phyloP scores from a whole-genome alignment of 2,329 filamentous ascomycete genomes.

The Dactylonectria estremocensis region DNA sequence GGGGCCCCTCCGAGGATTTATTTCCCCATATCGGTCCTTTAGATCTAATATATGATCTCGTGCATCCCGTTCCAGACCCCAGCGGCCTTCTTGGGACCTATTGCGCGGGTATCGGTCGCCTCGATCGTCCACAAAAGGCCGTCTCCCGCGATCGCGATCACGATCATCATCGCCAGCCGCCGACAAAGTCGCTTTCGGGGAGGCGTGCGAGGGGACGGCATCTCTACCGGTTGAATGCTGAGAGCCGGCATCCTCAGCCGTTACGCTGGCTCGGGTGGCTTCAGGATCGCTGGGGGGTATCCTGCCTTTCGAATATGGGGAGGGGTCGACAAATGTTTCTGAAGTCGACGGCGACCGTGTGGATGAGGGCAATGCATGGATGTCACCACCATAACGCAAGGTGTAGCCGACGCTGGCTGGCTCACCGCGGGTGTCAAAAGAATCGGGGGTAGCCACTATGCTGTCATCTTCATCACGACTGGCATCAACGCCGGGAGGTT shows the following conservation, averaged over 20 bases:
- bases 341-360: too few species aligned
- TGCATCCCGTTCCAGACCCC: slow-evolving; percentile 70
- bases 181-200: slow-evolving; percentile 40
- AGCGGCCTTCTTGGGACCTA: slow-evolving; percentile 76
- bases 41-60: slow-evolving; percentile 64
- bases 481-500: too few species aligned
- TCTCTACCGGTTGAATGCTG: slow-evolving; percentile 63
- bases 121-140: slow-evolving; percentile 71
- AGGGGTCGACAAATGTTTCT: too few species aligned
- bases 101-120: slow-evolving; percentile 75
- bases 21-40: slow-evolving; percentile 59
- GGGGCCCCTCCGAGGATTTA: slow-evolving; percentile 59
- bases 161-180: slow-evolving; percentile 54
- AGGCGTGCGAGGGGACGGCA: slow-evolving; percentile 62
- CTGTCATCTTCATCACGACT: too few species aligned
- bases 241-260: too few species aligned
- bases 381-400: background rate
- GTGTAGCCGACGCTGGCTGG: background rate
- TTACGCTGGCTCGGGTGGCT: too few species aligned
- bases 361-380: too few species aligned
- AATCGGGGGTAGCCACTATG: too few species aligned
- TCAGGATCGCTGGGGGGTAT: too few species aligned
- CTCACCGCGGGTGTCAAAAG: too few species aligned
- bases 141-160: slow-evolving; percentile 69
- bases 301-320: too few species aligned